A percentile compares a stretch with the other conserved stretches of the same genome.
Conservation (phyloP, 2,329 filamentous ascomycete species). For the Fusarium sp. region DNA sequence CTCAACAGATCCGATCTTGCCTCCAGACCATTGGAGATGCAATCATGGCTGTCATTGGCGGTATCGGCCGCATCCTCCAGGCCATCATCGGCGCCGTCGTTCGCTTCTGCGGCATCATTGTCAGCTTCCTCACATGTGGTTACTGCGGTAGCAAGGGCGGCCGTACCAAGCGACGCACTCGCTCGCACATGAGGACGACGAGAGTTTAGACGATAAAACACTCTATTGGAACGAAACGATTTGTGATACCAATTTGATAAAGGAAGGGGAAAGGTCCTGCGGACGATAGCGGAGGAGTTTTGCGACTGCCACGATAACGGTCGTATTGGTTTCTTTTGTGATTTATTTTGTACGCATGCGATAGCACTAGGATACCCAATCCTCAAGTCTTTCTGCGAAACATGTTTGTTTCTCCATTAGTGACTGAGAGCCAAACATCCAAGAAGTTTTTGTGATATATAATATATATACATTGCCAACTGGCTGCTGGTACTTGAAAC, state of each 20-base stretch:
- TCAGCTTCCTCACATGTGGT: conserved; percentile 73
- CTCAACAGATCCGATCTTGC: conserved; percentile 66
- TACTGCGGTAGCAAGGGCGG: conserved; percentile 50
- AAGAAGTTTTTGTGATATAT: too few relatives aligned
- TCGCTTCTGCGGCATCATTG: conserved; percentile 73
- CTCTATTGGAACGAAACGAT: conserved; percentile 2
- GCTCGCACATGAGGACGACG: conserved; percentile 34
- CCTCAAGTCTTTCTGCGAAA: conserved; percentile 27
- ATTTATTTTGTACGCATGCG: conserved; percentile 26
- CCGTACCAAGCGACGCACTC: conserved; percentile 28
- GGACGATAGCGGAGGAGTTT: conserved; percentile 11
- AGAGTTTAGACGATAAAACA: conserved; percentile 25
- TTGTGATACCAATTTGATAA: conserved; percentile 27
- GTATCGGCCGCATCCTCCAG: conserved; percentile 73
- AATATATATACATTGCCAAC: too few relatives aligned
- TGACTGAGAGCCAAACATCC: background rate
- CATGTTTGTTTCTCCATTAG: background rate
- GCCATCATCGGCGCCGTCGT: conserved; percentile 78
- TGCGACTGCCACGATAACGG: conserved; percentile 28
- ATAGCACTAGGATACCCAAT: conserved; percentile 50
- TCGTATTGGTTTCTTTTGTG: conserved; percentile 30
- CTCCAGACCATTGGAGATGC: conserved; percentile 74
- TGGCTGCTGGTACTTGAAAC: too few relatives aligned
- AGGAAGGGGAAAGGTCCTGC: background rate
- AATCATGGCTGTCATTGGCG: conserved; percentile 77